Percentiles rank a stretch among this genome's conserved stretches.
phyloP scores from a whole-genome alignment of 352 stramenopile species.

The Pythium coloratum region DNA sequence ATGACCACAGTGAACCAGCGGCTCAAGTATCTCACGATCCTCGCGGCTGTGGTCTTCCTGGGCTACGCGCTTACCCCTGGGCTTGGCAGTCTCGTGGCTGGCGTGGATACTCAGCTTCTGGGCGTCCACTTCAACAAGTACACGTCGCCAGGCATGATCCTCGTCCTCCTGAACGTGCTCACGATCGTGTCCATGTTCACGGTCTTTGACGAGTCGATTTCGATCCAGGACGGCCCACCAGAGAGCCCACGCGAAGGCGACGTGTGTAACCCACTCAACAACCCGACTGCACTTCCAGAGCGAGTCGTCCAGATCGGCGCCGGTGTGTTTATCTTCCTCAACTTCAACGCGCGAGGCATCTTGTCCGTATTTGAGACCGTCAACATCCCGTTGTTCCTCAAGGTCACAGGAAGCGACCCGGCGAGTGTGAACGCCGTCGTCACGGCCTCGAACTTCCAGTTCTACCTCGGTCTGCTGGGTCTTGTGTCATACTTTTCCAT shows the following conservation, averaged over 20 bases:
- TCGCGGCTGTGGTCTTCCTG: conserved; percentile 74
- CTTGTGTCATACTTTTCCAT: conserved; percentile 80
- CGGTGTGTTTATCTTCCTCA: conserved; percentile 79
- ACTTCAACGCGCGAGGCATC: conserved; percentile 75
- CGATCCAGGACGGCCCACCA: conserved; percentile 55
- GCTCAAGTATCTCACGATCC: conserved; percentile 71
- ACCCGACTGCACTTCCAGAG: conserved; percentile 53
- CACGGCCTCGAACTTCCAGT: conserved; percentile 81
- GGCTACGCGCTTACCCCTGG: conserved; percentile 74
- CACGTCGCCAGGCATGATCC: conserved; percentile 63
- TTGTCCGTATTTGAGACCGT: conserved; percentile 84
- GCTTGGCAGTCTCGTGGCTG: conserved; percentile 62
- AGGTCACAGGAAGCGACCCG: conserved; percentile 63
- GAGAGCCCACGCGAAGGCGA: conserved; percentile 43
- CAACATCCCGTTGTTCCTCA: conserved; percentile 79
- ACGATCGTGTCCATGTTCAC: conserved; percentile 71
- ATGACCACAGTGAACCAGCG: conserved; percentile 74
- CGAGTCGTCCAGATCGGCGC: conserved; percentile 73
- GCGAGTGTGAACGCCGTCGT: conserved; percentile 52
- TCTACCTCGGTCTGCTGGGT: conserved; percentile 73
- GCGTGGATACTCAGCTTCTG: conserved; percentile 54
- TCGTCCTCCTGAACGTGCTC: conserved; percentile 57
- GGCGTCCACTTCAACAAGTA: conserved; percentile 79
- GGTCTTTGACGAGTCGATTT: conserved; percentile 51
- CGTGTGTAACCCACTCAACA: conserved; percentile 47